Base-by-base conservation (phyloP, 768 basidiomycete species). In the Aureoboletus auriporus region DNA sequence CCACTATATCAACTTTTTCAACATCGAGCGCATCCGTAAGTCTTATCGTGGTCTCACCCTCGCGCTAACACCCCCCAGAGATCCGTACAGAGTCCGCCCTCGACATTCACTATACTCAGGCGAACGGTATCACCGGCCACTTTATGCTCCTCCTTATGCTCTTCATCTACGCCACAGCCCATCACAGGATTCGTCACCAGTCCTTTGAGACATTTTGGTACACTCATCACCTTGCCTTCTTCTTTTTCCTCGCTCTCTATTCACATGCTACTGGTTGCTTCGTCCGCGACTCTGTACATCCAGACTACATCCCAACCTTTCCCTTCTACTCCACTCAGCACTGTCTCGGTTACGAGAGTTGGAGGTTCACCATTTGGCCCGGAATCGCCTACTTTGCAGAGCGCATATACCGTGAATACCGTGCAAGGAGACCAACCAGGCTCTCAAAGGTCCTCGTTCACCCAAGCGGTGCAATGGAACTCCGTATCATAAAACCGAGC, bases 191-290 rank as follows among this genome's bases (percentile, higher is more conserved):
- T 54, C 86, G 93, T 56, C 68, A 78, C 51, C 89, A 93, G 68
- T 89, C 84, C 72, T 96, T 94, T 69, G 93, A 97, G 67, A 90
- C 82, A 1, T 97, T 97, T 75, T 95, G 93, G 93, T 95, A 93
- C 67, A 93, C 93, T 30, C 93, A 95, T 56, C 93, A 94, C 57
- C 80, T 93, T 35, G 90, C 89, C 10, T 91, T 93, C 76, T 90
- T 93, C 73, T 93, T 94, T 73, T 89, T 94, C 83, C 73, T 94
- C 52, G 89, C 82, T 29, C 79, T 96, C 40, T 95, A 88, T 69
- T 78, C 88, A 17, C 93, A 94, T 65, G 92, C 93, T 8, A 87
- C 87, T 47, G 93, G 93, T 5, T 97, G 93, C 69, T 97, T 97
- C 69, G 93, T 97, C 50, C 91, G 93, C 41, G 91, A 93, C 65